phyloP scores from a whole-genome alignment of 169 alveolate species.

The Plasmodium reichenowi region DNA sequence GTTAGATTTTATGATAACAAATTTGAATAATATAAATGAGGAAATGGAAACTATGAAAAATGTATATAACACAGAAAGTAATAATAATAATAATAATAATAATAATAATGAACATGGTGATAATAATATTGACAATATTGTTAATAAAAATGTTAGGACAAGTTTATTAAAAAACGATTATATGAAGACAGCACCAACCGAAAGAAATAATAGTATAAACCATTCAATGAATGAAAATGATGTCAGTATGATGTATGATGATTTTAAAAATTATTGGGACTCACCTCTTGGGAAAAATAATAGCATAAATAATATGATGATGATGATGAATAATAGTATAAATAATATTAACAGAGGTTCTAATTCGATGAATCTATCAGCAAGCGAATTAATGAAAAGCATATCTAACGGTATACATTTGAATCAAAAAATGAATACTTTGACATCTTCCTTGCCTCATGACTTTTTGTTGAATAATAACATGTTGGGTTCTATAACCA shows the following conservation, averaged over 20 bases:
- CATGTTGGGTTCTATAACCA: neutral
- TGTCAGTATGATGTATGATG: constrained; percentile 29
- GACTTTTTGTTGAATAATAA: constrained; percentile 15
- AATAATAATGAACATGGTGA: neutral
- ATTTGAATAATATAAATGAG: constrained; percentile 4
- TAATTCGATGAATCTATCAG: neutral
- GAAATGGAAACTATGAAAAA: neutral
- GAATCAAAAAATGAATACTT: constrained; percentile 4
- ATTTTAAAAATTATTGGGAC: constrained; percentile 67
- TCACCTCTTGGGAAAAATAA: constrained; percentile 16
- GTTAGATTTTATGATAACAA: constrained; percentile 23
- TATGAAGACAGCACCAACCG: no score
- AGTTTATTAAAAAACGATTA: no score
- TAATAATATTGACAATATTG: neutral
- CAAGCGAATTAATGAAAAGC: neutral
- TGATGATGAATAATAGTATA: no score
- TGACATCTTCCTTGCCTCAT: neutral
- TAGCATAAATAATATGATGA: neutral
- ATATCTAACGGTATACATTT: neutral
- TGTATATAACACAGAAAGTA: neutral
- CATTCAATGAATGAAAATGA: neutral
- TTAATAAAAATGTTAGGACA: neutral
- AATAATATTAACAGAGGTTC: no score
- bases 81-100: neutral
- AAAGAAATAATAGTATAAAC: no score